Evolutionary conservation across 2,329 filamentous ascomycete genomes (phyloP).

Genomic region (Exophiala lecanii-corni): DNA sequence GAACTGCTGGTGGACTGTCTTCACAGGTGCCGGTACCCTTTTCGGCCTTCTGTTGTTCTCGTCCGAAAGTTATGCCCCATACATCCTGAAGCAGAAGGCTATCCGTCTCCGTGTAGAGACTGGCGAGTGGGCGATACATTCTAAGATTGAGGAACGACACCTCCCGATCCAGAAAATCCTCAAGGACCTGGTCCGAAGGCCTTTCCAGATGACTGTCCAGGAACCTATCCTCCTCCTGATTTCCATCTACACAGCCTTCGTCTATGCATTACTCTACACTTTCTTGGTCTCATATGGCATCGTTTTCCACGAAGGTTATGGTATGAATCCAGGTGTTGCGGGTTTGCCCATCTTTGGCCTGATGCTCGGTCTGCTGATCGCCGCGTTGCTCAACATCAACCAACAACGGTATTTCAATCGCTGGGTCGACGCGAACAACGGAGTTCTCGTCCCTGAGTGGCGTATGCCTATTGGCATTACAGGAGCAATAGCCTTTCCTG

Average conservation of each 20-base stretch:
- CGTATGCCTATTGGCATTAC: conserved; percentile 59
- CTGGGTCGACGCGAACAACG: conserved; percentile 42
- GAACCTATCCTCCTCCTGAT: conserved; percentile 34
- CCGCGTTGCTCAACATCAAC: conserved; percentile 53
- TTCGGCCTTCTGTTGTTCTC: conserved; percentile 47
- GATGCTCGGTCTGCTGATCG: conserved; percentile 59
- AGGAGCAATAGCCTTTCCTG: conserved; percentile 59
- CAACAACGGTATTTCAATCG: conserved; percentile 50
- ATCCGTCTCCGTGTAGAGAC: not conserved
- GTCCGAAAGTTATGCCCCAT: conserved; percentile 54
- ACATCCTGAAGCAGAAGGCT: conserved; percentile 49
- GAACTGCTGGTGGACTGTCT: conserved; percentile 59
- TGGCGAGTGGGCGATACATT: conserved; percentile 41
- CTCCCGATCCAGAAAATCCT: conserved; percentile 38
- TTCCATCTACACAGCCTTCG: conserved; percentile 27
- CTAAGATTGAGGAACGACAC: conserved; percentile 38
- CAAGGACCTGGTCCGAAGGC: conserved; percentile 38
- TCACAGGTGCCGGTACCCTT: conserved; percentile 59
- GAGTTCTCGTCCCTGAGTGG: conserved; percentile 61
- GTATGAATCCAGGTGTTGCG: conserved; percentile 55
- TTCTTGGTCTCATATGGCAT: conserved; percentile 61
- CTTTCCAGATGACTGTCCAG: conserved; percentile 44
- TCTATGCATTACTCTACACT: conserved; percentile 45
- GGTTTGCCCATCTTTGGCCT: conserved; percentile 65
- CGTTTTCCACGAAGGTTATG: conserved; percentile 57